A percentile compares a stretch with the other conserved stretches of the same genome.
These are phyloP conservation scores for Daedaleopsis nitida DNA, from an alignment of 768 basidiomycete species.

Conservation along the genomic window DNA sequence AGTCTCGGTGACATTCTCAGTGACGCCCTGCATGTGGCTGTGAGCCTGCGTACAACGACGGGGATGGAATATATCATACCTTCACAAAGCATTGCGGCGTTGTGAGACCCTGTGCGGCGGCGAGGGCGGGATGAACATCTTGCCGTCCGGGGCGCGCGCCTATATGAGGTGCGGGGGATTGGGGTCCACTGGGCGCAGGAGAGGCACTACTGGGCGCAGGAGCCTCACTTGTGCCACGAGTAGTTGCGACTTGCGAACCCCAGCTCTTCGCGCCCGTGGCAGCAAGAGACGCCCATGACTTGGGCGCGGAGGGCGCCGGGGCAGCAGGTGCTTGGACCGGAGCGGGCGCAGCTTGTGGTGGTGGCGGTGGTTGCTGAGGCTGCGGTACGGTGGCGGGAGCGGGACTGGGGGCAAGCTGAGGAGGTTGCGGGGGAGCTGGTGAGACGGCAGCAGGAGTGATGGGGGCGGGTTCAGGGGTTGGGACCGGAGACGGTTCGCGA, in stretches of 20 bases:
- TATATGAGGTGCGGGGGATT: slow-evolving; percentile 36
- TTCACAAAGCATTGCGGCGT: slow-evolving; percentile 92
- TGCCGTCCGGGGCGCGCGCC: slow-evolving; percentile 41
- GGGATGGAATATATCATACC: slow-evolving; percentile 42
- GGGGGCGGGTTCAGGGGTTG: slow-evolving; percentile 27
- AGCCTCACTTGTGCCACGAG: slow-evolving; percentile 74
- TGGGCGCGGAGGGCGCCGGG: slow-evolving; percentile 53
- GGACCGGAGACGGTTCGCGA: slow-evolving; percentile 33
- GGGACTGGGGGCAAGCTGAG: slow-evolving; percentile 37
- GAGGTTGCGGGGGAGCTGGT: slow-evolving; percentile 28
- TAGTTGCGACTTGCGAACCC: slow-evolving; percentile 78
- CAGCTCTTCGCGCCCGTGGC: slow-evolving; percentile 82
- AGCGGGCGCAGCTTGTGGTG: slow-evolving; percentile 27
- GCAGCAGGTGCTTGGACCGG: slow-evolving; percentile 33
- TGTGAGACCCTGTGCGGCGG: slow-evolving; percentile 63
- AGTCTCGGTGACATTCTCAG: slow-evolving; percentile 58
- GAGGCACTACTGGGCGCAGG: slow-evolving; percentile 44
- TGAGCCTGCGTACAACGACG: slow-evolving; percentile 8
- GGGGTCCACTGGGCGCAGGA: slow-evolving; percentile 32
- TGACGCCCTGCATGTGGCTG: slow-evolving; percentile 56
- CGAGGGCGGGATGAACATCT: slow-evolving; percentile 47
- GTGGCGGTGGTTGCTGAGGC: slow-evolving; percentile 30
- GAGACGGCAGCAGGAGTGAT: slow-evolving; percentile 31
- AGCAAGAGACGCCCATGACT: slow-evolving; percentile 92
- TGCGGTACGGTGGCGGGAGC: slow-evolving; percentile 21